Conservation (phyloP, 2,329 filamentous ascomycete species). For the Penicillium olsonii region DNA sequence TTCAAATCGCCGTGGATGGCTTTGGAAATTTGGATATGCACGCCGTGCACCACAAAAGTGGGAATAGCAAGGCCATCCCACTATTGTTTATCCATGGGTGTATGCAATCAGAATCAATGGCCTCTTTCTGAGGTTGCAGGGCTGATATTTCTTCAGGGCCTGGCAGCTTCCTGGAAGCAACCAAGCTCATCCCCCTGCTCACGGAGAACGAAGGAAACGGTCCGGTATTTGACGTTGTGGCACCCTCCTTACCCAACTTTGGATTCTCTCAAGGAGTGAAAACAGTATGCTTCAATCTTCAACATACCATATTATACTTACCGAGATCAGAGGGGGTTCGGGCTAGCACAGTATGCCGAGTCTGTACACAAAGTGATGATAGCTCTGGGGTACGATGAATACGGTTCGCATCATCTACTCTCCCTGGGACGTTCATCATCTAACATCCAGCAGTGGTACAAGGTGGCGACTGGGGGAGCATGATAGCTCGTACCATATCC, state of each 20-base stretch:
- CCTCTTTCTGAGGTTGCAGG: neutral
- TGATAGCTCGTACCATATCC: conserved; percentile 64
- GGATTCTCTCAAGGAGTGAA: conserved; percentile 53
- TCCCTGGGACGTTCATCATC: neutral
- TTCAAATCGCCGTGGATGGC: conserved; percentile 55
- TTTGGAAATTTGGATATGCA: conserved; percentile 64
- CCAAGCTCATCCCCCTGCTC: conserved; percentile 49
- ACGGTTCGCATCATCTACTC: conserved; percentile 41
- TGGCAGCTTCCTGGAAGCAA: conserved; percentile 64
- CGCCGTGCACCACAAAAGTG: conserved; percentile 62
- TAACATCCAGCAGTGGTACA: conserved; percentile 45
- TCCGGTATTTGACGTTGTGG: conserved; percentile 56
- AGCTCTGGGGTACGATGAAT: conserved; percentile 64
- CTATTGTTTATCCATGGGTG: conserved; percentile 69
- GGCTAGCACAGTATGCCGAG: conserved; percentile 63
- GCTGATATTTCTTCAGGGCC: conserved; percentile 46
- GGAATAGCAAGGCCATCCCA: conserved; percentile 58
- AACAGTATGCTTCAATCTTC: conserved; percentile 19
- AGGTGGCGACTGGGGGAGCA: conserved; percentile 70
- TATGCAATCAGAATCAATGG: conserved; percentile 18
- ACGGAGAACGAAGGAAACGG: conserved; percentile 32
- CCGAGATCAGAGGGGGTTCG: conserved; percentile 55
- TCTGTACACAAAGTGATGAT: conserved; percentile 69
- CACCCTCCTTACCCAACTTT: conserved; percentile 58
- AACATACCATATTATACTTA: neutral